Percentiles rank a stretch among this genome's conserved stretches.
phyloP scores from a whole-genome alignment of 2,329 filamentous ascomycete species.

The Setomelanomma holmii region DNA sequence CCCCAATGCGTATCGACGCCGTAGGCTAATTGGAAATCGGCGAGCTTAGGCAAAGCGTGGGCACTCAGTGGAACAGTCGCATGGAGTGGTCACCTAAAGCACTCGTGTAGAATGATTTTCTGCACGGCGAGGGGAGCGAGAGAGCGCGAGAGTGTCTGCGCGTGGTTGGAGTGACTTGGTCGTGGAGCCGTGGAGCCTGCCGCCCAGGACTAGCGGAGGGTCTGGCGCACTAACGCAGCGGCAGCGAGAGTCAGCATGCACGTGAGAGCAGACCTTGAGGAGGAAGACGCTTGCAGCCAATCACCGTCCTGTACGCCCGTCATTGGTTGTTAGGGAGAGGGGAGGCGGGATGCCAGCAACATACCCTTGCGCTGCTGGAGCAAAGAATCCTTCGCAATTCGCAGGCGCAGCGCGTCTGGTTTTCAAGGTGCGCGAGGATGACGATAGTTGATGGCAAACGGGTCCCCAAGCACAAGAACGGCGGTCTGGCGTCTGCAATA shows the following conservation, averaged over 20 bases:
- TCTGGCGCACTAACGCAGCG: slow-evolving; percentile 20
- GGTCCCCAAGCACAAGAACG: no score
- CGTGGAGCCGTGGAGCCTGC: slow-evolving; percentile 1
- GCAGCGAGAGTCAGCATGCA: slow-evolving; percentile 17
- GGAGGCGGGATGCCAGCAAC: neutral
- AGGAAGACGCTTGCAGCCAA: slow-evolving; percentile 21
- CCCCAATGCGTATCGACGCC: slow-evolving; percentile 11
- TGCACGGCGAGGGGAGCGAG: slow-evolving; percentile 11
- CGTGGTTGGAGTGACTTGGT: slow-evolving; percentile 25
- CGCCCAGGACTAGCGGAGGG: slow-evolving; percentile 5
- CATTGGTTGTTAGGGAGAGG: slow-evolving; percentile 5
- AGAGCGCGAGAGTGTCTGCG: slow-evolving; percentile 13
- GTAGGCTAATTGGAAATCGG: slow-evolving; percentile 18
- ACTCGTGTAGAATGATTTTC: slow-evolving; percentile 9
- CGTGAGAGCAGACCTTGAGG: slow-evolving; percentile 23
- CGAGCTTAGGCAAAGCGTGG: slow-evolving; percentile 12
- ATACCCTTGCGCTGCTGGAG: neutral
- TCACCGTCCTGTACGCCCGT: slow-evolving; percentile 7
- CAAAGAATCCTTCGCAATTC: no score
- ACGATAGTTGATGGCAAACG: no score
- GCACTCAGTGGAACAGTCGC: neutral
- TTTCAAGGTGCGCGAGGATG: no score
- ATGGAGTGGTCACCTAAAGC: neutral
- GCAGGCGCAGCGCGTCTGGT: no score
- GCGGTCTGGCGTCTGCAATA: slow-evolving; percentile 17